Evolutionary conservation across 2,329 filamentous ascomycete genomes (phyloP).

Genomic region (Clonostachys sp.): DNA sequence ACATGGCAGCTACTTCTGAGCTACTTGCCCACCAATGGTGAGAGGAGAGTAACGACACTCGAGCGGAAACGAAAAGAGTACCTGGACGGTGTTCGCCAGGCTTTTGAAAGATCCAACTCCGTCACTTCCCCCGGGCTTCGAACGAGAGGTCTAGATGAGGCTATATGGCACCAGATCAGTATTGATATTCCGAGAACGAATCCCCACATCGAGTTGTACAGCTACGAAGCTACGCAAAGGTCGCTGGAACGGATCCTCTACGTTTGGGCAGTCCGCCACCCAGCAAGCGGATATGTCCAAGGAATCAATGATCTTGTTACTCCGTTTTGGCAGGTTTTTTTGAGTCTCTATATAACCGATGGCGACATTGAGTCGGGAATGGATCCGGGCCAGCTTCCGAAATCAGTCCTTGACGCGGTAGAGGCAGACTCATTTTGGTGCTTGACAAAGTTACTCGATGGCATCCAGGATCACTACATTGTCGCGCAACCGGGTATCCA

Average conservation of each 20-base stretch:
- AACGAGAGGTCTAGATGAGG: conserved; percentile 76
- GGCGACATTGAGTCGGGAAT: conserved; percentile 88
- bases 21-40: conserved; percentile 94
- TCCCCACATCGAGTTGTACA: conserved; percentile 90
- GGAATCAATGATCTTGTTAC: conserved; percentile 98
- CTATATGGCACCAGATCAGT: conserved; percentile 99
- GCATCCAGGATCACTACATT: conserved; percentile 98
- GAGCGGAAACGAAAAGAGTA: conserved; percentile 97
- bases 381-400: conserved; percentile 92
- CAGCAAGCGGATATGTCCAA: conserved; percentile 95
- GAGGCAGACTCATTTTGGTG: conserved; percentile 99
- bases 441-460: conserved; percentile 93
- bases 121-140: conserved; percentile 38
- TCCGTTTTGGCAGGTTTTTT: conserved; percentile 96
- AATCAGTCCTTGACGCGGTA: conserved; percentile 87
- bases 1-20: conserved; percentile 97
- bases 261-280: conserved; percentile 95
- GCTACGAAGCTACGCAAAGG: conserved; percentile 92
- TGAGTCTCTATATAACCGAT: conserved; percentile 93
- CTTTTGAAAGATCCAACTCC: conserved; percentile 54
- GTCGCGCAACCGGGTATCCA: conserved; percentile 96
- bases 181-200: conserved; percentile 97
- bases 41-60: conserved; percentile 81
- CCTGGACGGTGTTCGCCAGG: conserved; percentile 79
- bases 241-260: conserved; percentile 94